phyloP scores from a whole-genome alignment of 345 rosid species.

The Eucalyptus globulus region DNA sequence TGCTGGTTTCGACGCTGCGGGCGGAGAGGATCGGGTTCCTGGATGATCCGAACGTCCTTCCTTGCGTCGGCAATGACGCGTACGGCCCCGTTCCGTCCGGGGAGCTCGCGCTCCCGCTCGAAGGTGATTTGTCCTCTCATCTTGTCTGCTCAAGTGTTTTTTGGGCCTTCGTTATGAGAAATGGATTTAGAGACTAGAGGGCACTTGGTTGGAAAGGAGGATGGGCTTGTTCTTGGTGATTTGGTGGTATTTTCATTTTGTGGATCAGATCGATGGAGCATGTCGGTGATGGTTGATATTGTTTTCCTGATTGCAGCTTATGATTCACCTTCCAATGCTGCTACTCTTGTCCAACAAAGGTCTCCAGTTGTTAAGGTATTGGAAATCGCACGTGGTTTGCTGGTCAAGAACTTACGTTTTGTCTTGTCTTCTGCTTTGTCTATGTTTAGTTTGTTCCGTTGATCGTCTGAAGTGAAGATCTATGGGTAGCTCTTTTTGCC shows the following conservation, averaged over 20 bases:
- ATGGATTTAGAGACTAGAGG: neutral
- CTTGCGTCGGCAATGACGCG: conserved; percentile 88
- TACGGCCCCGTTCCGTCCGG: conserved; percentile 62
- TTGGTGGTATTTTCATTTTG: neutral
- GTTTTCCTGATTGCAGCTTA: conserved; percentile 34
- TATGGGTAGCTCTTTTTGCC: neutral
- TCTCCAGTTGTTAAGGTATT: conserved; percentile 72
- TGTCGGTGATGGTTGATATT: neutral
- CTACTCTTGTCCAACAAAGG: conserved; percentile 63
- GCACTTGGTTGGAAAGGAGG: neutral
- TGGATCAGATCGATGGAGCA: neutral
- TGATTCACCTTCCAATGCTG: conserved; percentile 30
- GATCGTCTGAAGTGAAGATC: neutral
- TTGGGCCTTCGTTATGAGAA: neutral
- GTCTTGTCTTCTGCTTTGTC: neutral
- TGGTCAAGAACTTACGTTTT: neutral
- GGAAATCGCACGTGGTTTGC: neutral
- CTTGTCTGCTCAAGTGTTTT: neutral
- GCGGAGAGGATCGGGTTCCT: conserved; percentile 73
- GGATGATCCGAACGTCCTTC: conserved; percentile 66
- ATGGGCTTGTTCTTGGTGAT: neutral
- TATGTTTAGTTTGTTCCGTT: neutral
- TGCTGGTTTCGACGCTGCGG: conserved; percentile 54
- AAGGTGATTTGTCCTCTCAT: conserved; percentile 25
- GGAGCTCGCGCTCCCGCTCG: conserved; percentile 74